These are phyloP conservation scores for Clathrus columnatus DNA, from an alignment of 768 basidiomycete species.

Conservation along the genomic window DNA sequence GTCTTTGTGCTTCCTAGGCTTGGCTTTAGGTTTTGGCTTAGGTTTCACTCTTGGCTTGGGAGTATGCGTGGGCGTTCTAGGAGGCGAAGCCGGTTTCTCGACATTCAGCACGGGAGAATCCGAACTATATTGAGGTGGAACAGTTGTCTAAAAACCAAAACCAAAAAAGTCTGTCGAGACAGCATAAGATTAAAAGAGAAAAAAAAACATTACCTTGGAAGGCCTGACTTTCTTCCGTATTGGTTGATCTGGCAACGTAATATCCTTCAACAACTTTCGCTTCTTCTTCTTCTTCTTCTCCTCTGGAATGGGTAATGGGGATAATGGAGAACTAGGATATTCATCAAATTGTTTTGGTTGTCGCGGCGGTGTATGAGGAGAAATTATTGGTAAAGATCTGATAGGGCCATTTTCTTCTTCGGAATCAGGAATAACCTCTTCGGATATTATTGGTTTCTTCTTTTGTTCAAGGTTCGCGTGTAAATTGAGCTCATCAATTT, in stretches of 20 bases:
- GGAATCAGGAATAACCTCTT: background rate
- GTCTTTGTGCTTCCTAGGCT: background rate
- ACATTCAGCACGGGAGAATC: background rate
- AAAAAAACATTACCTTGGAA: background rate
- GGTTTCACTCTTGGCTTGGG: background rate
- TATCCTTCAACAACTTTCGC: no score
- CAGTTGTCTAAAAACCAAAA: background rate
- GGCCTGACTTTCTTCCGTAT: background rate
- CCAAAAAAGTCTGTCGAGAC: background rate
- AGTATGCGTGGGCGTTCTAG: background rate
- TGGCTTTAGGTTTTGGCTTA: background rate
- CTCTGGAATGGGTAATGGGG: background rate
- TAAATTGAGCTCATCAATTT: no score
- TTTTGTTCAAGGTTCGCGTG: no score
- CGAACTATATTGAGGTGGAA: background rate
- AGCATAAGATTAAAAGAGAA: background rate
- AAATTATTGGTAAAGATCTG: background rate
- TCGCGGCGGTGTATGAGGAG: background rate
- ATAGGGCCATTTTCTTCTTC: background rate
- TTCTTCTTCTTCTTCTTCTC: background rate
- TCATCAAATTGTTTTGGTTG: background rate
- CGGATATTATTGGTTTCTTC: no score
- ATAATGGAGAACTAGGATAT: background rate
- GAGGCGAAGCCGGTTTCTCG: background rate
- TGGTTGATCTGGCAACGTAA: background rate